Percentiles rank a stretch among this genome's conserved stretches.
Conservation (phyloP, 176 grass and related monocot species). For the Bonia amplexicaulis region DNA sequence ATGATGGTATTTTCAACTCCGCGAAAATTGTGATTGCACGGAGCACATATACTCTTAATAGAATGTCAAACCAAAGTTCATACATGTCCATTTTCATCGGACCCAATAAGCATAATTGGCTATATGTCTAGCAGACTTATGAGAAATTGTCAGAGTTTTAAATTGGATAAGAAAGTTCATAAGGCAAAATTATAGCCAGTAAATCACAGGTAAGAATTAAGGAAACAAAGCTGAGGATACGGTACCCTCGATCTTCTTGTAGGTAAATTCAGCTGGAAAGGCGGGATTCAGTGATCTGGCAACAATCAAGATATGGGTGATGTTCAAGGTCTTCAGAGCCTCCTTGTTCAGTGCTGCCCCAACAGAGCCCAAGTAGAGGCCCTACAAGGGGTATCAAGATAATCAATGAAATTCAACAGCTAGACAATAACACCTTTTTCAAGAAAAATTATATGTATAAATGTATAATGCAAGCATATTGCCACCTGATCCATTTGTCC, state of each 20-base stretch:
- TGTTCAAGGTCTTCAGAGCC: conserved; percentile 59
- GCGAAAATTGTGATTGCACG: neutral
- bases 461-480: neutral
- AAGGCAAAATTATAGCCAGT: neutral
- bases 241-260: conserved; percentile 89
- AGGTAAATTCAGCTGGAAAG: conserved; percentile 67
- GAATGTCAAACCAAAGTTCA: neutral
- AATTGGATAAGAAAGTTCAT: neutral
- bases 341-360: conserved; percentile 75
- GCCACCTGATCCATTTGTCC: neutral
- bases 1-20: neutral
- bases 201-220: conserved; percentile 10
- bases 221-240: neutral
- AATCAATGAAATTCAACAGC: conserved; percentile 15
- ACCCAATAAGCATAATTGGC: neutral
- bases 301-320: conserved; percentile 71
- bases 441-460: neutral
- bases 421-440: neutral
- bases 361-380: conserved; percentile 87
- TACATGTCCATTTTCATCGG: neutral
- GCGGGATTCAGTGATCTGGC: conserved; percentile 68
- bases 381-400: conserved; percentile 28
- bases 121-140: neutral
- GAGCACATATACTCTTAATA: neutral
- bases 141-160: neutral